Percentiles rank a stretch among this genome's conserved stretches.
Conservation (phyloP, 2,329 filamentous ascomycete genomes). For the Trichoderma semiorbis region DNA sequence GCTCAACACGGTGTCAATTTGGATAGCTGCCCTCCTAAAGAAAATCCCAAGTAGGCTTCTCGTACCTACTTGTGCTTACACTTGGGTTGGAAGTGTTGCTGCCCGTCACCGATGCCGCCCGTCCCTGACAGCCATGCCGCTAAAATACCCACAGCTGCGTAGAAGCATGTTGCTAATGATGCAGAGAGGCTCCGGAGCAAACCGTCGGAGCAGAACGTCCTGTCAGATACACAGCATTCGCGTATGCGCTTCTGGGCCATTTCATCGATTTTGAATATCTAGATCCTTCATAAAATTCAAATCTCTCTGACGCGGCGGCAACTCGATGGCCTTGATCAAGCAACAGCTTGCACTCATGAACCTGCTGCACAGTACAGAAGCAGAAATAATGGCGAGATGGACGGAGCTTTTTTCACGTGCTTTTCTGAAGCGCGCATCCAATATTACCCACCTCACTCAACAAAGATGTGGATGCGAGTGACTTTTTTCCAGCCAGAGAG, state of each 20-base stretch:
- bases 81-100: not conserved
- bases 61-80: not conserved
- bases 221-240: not conserved
- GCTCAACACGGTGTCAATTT: not conserved
- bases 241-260: not conserved
- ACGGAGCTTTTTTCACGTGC: constrained; percentile 7
- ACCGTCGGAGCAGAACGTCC: not conserved
- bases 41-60: not conserved
- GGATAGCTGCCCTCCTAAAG: not conserved
- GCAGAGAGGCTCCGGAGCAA: not conserved
- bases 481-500: not conserved
- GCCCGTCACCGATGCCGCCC: not conserved
- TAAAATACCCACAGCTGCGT: not conserved
- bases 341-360: not conserved
- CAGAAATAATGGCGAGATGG: not conserved
- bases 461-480: constrained; percentile 5
- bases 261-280: not conserved
- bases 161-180: not conserved
- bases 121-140: constrained; percentile 3
- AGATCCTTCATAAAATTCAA: not conserved
- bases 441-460: not conserved
- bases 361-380: not conserved
- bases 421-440: not conserved
- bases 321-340: not conserved
- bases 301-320: not conserved